phyloP scores from a whole-genome alignment of 441 rosid species.

The Bruguiera hainesii region DNA sequence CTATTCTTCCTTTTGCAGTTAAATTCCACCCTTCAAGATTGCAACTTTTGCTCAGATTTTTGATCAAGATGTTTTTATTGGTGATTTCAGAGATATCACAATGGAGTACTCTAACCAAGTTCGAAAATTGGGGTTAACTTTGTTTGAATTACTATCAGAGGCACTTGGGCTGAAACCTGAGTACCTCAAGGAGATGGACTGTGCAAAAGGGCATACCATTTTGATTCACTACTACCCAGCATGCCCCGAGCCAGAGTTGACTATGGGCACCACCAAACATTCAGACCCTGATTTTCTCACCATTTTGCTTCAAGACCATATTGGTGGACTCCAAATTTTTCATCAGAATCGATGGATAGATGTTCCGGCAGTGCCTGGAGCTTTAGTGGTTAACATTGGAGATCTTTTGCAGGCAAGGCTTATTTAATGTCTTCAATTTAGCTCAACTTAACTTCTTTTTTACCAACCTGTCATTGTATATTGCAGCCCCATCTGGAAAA shows the following conservation, averaged over 20 bases:
- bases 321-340: slow-evolving; percentile 25
- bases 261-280: slow-evolving; percentile 21
- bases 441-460: no score
- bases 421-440: no score
- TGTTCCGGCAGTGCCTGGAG: slow-evolving; percentile 19
- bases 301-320: slow-evolving; percentile 19
- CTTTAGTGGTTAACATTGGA: slow-evolving; percentile 21
- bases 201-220: slow-evolving; percentile 17
- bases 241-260: slow-evolving; percentile 31
- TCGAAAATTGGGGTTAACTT: slow-evolving; percentile 9
- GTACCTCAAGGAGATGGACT: slow-evolving; percentile 22
- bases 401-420: slow-evolving; percentile 23
- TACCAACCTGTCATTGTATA: no score
- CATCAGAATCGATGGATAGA: slow-evolving; percentile 25
- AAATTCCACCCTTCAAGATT: background rate
- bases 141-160: slow-evolving; percentile 33
- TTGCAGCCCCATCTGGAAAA: no score
- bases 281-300: slow-evolving; percentile 26
- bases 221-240: slow-evolving; percentile 30
- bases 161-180: slow-evolving; percentile 30
- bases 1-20: background rate
- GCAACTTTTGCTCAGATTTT: background rate
- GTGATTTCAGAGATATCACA: slow-evolving; percentile 21
- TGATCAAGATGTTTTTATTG: background rate
- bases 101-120: slow-evolving; percentile 24